phyloP scores from a whole-genome alignment of 176 grass and related monocot genomes.

The Hordeum marinum region DNA sequence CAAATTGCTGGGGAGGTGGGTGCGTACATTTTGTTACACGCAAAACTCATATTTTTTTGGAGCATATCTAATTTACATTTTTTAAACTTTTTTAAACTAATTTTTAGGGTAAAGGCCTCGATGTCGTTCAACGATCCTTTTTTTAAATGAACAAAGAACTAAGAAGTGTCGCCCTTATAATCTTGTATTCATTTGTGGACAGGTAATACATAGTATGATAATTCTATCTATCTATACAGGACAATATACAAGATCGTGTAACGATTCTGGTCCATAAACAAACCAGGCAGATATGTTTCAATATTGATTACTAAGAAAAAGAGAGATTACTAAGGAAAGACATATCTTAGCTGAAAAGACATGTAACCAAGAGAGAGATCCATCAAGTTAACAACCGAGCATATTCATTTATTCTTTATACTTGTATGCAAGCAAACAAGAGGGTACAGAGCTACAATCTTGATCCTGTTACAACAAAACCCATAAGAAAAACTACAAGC shows the following conservation, averaged over 20 bases:
- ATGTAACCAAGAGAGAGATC: not conserved
- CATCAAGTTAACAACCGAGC: slow-evolving; percentile 26
- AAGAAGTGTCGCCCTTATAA: too few relatives aligned
- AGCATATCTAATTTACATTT: too few relatives aligned
- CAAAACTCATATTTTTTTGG: too few relatives aligned
- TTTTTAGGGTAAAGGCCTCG: too few relatives aligned
- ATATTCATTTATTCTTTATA: slow-evolving; percentile 59
- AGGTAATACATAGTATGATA: not conserved
- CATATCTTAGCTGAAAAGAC: slow-evolving; percentile 32
- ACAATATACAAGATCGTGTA: not conserved
- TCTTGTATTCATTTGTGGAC: not conserved
- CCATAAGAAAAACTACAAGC: slow-evolving; percentile 46
- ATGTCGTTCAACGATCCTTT: too few relatives aligned
- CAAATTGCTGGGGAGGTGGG: too few relatives aligned
- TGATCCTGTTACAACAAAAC: slow-evolving; percentile 44
- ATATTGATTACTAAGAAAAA: not conserved
- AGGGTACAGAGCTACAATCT: slow-evolving; percentile 36
- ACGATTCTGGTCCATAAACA: slow-evolving; percentile 5
- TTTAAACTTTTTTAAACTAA: too few relatives aligned
- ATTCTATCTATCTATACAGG: not conserved
- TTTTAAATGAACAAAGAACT: too few relatives aligned
- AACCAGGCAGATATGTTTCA: not conserved
- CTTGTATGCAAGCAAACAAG: slow-evolving; percentile 38
- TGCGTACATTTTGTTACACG: too few relatives aligned
- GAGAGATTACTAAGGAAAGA: not conserved